phyloP scores from a whole-genome alignment of 2,329 filamentous ascomycete species.

The Incumbomyces lentus region DNA sequence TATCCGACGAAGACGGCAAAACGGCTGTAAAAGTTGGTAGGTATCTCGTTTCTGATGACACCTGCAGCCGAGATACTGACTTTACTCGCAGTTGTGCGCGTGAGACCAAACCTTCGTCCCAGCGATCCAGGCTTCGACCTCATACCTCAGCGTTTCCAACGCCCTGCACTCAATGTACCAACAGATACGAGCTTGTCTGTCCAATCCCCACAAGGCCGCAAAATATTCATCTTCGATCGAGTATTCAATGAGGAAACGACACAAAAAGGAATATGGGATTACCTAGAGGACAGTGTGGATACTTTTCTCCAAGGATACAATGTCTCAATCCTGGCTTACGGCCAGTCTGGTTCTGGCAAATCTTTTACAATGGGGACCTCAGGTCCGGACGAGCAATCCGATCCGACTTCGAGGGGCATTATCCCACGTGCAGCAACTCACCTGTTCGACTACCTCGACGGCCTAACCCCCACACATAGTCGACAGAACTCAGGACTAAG shows the following conservation, averaged over 20 bases:
- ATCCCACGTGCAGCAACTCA: slow-evolving; percentile 80
- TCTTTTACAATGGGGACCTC: slow-evolving; percentile 99
- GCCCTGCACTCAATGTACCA: slow-evolving; percentile 81
- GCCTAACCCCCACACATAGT: slow-evolving; percentile 37
- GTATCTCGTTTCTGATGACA: slow-evolving; percentile 25
- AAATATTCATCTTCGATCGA: slow-evolving; percentile 92
- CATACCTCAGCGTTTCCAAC: slow-evolving; percentile 89
- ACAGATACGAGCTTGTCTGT: slow-evolving; percentile 77
- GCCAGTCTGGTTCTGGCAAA: slow-evolving; percentile 94
- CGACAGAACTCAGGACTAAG: slow-evolving; percentile 66
- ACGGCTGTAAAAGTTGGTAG: slow-evolving; percentile 94
- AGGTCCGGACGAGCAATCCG: slow-evolving; percentile 64
- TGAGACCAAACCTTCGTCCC: slow-evolving; percentile 74
- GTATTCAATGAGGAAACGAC: slow-evolving; percentile 76
- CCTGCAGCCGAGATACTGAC: neutral
- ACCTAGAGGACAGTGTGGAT: slow-evolving; percentile 77
- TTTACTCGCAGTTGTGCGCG: slow-evolving; percentile 62
- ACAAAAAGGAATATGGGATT: slow-evolving; percentile 90
- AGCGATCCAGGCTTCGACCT: slow-evolving; percentile 87
- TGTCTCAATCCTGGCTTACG: slow-evolving; percentile 92
- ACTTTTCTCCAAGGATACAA: slow-evolving; percentile 96
- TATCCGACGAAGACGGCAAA: slow-evolving; percentile 79
- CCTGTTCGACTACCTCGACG: slow-evolving; percentile 79
- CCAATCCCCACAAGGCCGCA: slow-evolving; percentile 83
- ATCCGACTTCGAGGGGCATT: slow-evolving; percentile 73